Evolutionary conservation across 1,139 yeast species (phyloP), one percentile per base, ranked within the genome.

Genomic region (Yamadazyma sp.): DNA sequence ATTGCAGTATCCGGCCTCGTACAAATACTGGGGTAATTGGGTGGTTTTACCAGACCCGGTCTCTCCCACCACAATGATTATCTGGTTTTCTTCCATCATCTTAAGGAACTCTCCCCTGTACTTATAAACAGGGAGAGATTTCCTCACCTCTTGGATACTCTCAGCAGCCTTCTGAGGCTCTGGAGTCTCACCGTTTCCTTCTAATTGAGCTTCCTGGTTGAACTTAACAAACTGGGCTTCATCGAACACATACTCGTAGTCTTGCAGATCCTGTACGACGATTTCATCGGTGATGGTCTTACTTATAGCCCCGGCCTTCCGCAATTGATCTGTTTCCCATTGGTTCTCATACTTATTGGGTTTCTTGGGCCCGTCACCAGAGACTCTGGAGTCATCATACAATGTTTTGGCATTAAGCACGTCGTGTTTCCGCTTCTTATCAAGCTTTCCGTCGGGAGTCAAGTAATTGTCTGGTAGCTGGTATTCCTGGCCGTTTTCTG

Each of bases 21-120:
- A 76, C 18, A 92, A 65, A 54, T 81, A 92, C 52, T 92, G 97
- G 0, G 97, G 97, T 10, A 92, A 64, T 60, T 92, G 97, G 0
- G 98, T 92, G 0, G 98, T 92, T 53, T 92, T 92, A 51, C 98
- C 98, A 0, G 97, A 89, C 33, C 98, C 98, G 0, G 98, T 92
- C 57, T 92, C 97, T 43, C 98, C 98, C 25, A 92, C 96, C 33
- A 92, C 85, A 30, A 92, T 85, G 28, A 90, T 56, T 24, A 90
- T 84, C 54, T 88, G 96, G 51, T 86, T 78, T 12, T 74, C 62
- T 15, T 59, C 56, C 2, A 92, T 73, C 0, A 88, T 80, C 0
- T 73, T 70, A n/a, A 92, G 59, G 21, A 92, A 72, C 36, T 78
- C 71, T 2, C 74, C 66, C 39, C 88, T 69, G 62, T 78, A 84